These are phyloP conservation scores for Vitis hybrid DNA, from an alignment of 177 flowering plant genomes.

Conservation along the genomic window DNA sequence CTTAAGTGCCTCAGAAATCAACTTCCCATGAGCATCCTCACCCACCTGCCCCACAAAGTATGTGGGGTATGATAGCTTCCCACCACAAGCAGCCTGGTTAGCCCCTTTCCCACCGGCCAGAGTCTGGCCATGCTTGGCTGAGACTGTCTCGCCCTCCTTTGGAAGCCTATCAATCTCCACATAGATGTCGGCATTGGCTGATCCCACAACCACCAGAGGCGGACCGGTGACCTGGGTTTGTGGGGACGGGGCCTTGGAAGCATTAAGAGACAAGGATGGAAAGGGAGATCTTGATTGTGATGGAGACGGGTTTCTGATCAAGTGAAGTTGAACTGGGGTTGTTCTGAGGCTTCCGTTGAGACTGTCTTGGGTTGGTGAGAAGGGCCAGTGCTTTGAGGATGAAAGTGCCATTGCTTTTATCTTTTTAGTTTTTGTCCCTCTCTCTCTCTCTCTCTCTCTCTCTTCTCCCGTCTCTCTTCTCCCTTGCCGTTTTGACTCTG, in stretches of 20 bases:
- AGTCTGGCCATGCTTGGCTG: conserved; percentile 72
- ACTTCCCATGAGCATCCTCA: conserved; percentile 73
- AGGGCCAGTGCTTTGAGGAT: conserved; percentile 26
- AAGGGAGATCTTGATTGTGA: conserved; percentile 15
- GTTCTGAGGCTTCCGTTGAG: conserved; percentile 6
- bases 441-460: background rate
- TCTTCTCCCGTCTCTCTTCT: background rate
- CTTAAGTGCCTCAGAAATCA: conserved; percentile 64
- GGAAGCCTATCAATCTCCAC: conserved; percentile 86
- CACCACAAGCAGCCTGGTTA: conserved; percentile 87
- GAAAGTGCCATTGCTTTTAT: conserved; percentile 26
- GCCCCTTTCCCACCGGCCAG: conserved; percentile 97
- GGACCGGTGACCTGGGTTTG: conserved; percentile 17
- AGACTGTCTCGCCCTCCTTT: conserved; percentile 77
- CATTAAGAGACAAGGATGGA: conserved; percentile 26
- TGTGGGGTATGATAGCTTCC: conserved; percentile 70
- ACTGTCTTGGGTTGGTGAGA: background rate
- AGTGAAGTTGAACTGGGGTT: conserved; percentile 8
- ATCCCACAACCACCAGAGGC: conserved; percentile 90
- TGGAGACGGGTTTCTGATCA: background rate
- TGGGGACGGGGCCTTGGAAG: conserved; percentile 23
- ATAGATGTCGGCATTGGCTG: conserved; percentile 93
- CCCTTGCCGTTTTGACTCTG: conserved; percentile 13
- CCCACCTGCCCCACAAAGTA: conserved; percentile 88
- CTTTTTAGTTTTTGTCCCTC: background rate